phyloP scores from a whole-genome alignment of 495 filamentous ascomycete genomes.

The Neurospora tetrasperma region DNA sequence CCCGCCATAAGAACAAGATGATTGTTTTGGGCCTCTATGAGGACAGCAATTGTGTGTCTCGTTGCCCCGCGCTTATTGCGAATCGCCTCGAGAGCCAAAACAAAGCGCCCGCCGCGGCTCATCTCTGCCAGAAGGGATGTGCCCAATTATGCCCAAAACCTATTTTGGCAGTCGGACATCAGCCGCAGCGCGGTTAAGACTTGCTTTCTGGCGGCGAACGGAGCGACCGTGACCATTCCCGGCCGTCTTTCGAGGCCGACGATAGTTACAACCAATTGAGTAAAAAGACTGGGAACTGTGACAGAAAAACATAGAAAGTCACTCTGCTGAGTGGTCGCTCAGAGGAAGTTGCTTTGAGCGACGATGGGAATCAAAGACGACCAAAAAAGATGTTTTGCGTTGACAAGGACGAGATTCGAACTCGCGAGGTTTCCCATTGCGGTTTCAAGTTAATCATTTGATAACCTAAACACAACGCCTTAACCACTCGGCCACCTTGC shows the following conservation, averaged over 20 bases:
- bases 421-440: slow-evolving; percentile 1
- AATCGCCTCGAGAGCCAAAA: neutral
- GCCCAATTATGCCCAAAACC: neutral
- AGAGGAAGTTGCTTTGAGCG: neutral
- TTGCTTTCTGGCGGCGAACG: neutral
- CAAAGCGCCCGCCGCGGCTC: neutral
- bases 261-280: neutral
- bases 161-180: neutral
- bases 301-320: neutral
- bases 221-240: neutral
- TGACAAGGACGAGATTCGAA: slow-evolving; percentile 1
- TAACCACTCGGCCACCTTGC: slow-evolving; percentile 1
- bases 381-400: neutral
- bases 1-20: neutral
- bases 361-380: neutral
- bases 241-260: neutral
- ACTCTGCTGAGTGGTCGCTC: neutral
- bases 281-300: neutral
- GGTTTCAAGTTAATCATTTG: neutral
- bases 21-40: neutral
- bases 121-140: neutral
- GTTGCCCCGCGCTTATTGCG: neutral
- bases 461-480: slow-evolving; percentile 1
- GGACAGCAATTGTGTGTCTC: neutral
- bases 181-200: neutral